Evolutionary conservation across 1,284 basidiomycete species (phyloP), one percentile per base, ranked within the genome.

Genomic region (Sporisorium scitamineum): DNA sequence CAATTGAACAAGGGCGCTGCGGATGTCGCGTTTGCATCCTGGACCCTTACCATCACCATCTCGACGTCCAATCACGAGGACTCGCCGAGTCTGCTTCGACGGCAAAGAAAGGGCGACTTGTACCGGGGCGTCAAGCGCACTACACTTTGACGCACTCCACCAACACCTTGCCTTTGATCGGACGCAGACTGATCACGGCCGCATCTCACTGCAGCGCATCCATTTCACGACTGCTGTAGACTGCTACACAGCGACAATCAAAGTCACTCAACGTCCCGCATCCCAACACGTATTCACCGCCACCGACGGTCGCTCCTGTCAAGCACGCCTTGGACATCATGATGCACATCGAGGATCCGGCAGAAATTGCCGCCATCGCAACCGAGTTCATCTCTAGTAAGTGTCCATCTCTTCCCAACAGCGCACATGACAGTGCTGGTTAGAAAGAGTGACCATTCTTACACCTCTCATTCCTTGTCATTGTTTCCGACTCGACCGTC

Each of bases 341-440:
- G 69, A 66, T 68, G 55, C 18, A 70, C 62, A 81, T 84, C 62
- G 80, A 82, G 34, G 83, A 84, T 50, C 78, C 81, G 7, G 82
- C 81, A 7, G 83, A 84, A 67, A 81, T 84, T 48, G 83, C 83
- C 7, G 81, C 79, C 27, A 71, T 84, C 11, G 80, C 82, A 13
- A 71, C 69, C 48, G 83, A 84, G 65, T 84, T 77, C 61, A 77
- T 83, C 44, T 78, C 79, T 1, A 70, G 47, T 48, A 48, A 48
- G 47, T 48, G 16, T 29, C 11, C 27, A n/a, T 18, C 37, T 39
- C 37, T n/a, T n/a, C n/a, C n/a, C n/a, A 42, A 27, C 16, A 47
- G 24, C 24, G 24, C 6, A 26, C 13, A 47, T 47, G 24, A 10
- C 44, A 27, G 24, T 47, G 26, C 13, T 5, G 24, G 3, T 26